phyloP scores from a whole-genome alignment of 2,329 filamentous ascomycete genomes.

The Exophiala alcalophila region DNA sequence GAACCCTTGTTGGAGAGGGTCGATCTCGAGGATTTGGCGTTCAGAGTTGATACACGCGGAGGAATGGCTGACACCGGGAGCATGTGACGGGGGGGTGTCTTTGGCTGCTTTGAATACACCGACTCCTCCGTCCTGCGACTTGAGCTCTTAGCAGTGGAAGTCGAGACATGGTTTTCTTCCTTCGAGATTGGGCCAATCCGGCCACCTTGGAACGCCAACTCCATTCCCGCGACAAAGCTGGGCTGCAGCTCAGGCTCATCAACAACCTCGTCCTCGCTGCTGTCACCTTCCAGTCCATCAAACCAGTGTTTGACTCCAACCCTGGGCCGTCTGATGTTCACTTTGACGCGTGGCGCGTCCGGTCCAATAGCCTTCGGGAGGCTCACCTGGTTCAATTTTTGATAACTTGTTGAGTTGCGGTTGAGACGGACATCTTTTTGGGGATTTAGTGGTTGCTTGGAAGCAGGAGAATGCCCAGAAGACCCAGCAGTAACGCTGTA shows the following conservation, averaged over 20 bases:
- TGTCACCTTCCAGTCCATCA: conserved; percentile 35
- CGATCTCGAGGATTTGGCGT: conserved; percentile 25
- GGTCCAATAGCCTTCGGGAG: conserved; percentile 10
- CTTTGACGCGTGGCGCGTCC: conserved; percentile 21
- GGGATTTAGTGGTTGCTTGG: background rate
- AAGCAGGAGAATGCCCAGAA: background rate
- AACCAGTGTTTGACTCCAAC: conserved; percentile 35
- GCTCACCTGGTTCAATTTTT: conserved; percentile 9
- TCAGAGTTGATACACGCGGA: conserved; percentile 22
- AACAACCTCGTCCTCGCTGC: conserved; percentile 34
- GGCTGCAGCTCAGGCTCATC: conserved; percentile 25
- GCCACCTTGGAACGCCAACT: conserved; percentile 26
- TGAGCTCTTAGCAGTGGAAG: conserved; percentile 1
- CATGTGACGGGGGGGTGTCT: conserved; percentile 5
- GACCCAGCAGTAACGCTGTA: background rate
- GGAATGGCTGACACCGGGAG: conserved; percentile 15
- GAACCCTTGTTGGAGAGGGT: conserved; percentile 13
- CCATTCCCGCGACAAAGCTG: conserved; percentile 27
- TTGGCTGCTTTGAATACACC: background rate
- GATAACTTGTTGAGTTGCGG: background rate
- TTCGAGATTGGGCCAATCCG: conserved; percentile 18
- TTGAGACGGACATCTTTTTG: conserved; percentile 16
- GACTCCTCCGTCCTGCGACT: conserved; percentile 3
- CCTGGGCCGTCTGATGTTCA: conserved; percentile 30
- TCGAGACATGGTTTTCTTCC: background rate